Percentiles rank a stretch among this genome's conserved stretches.
These are phyloP conservation scores for Coemansia sp. DNA, from an alignment of 192 early-diverging fungal genomes.

Conservation along the genomic window DNA sequence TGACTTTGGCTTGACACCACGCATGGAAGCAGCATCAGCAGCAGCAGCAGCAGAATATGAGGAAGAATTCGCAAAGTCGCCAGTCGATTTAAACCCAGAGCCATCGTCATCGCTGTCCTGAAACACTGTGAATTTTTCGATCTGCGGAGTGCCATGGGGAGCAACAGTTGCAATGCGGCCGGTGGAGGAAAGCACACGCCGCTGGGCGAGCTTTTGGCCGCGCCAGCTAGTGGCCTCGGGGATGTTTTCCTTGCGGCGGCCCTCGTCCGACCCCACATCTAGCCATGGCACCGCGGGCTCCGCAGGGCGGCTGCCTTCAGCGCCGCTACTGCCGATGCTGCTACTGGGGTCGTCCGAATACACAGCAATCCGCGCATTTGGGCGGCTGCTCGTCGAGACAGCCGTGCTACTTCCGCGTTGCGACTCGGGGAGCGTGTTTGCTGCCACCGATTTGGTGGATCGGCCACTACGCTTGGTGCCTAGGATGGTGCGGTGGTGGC, in stretches of 20 bases:
- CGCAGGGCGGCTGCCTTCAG: background rate
- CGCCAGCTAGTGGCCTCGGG: conserved; percentile 62
- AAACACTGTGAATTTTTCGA: conserved; percentile 44
- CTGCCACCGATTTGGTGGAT: conserved; percentile 25
- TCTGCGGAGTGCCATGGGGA: background rate
- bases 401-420: conserved; percentile 14
- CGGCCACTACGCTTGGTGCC: conserved; percentile 25
- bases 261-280: conserved; percentile 60
- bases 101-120: conserved; percentile 17
- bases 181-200: conserved; percentile 2
- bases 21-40: background rate
- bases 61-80: background rate
- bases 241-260: conserved; percentile 71
- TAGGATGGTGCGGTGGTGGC: conserved; percentile 29
- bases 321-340: background rate
- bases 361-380: conserved; percentile 42
- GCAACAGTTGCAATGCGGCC: background rate
- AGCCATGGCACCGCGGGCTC: conserved; percentile 45
- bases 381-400: background rate
- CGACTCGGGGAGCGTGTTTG: conserved; percentile 34
- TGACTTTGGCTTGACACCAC: background rate
- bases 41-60: conserved; percentile 3
- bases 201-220: conserved; percentile 60
- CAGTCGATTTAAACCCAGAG: background rate
- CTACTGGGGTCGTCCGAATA: conserved; percentile 31